Evolutionary conservation across 495 filamentous ascomycete species (phyloP).

Genomic region (Aspergillus haitiensis): DNA sequence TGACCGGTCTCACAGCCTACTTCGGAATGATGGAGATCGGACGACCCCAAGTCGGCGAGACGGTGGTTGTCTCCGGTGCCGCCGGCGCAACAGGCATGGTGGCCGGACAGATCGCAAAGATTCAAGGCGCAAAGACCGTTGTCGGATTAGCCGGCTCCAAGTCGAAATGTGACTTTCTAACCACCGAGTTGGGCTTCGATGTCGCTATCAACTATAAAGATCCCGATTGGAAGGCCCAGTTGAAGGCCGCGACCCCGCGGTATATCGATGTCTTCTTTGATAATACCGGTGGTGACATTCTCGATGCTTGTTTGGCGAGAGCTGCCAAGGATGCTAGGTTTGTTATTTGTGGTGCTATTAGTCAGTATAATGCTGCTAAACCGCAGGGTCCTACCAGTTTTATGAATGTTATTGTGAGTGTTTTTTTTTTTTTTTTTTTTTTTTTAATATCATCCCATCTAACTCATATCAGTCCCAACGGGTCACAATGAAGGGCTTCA

Average conservation of each 20-base stretch:
- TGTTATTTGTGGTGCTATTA: conserved; percentile 56
- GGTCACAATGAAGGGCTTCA: conserved; percentile 57
- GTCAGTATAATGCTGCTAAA: conserved; percentile 52
- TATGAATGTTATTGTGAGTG: conserved; percentile 52
- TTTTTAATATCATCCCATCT: conserved; percentile 15
- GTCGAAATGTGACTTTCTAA: conserved; percentile 53
- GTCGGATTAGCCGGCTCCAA: conserved; percentile 52
- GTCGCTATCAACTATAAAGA: conserved; percentile 59
- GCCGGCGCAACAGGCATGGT: conserved; percentile 71
- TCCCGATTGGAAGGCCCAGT: conserved; percentile 50
- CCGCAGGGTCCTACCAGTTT: conserved; percentile 49
- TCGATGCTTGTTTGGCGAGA: conserved; percentile 52
- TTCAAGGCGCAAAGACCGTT: conserved; percentile 56
- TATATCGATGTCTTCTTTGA: conserved; percentile 61
- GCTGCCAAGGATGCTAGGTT: conserved; percentile 51
- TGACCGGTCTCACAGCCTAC: conserved; percentile 66
- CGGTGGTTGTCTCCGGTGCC: conserved; percentile 67
- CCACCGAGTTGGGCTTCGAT: conserved; percentile 50
- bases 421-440: not conserved
- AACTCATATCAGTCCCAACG: conserved; percentile 43
- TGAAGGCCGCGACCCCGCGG: conserved; percentile 47
- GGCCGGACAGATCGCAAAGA: conserved; percentile 67
- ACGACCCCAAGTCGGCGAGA: conserved; percentile 56
- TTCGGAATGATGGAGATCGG: conserved; percentile 64
- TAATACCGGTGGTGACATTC: conserved; percentile 56